Evolutionary conservation across 2,329 filamentous ascomycete species (phyloP).

Genomic region (Stagonosporopsis chrysanthemi): DNA sequence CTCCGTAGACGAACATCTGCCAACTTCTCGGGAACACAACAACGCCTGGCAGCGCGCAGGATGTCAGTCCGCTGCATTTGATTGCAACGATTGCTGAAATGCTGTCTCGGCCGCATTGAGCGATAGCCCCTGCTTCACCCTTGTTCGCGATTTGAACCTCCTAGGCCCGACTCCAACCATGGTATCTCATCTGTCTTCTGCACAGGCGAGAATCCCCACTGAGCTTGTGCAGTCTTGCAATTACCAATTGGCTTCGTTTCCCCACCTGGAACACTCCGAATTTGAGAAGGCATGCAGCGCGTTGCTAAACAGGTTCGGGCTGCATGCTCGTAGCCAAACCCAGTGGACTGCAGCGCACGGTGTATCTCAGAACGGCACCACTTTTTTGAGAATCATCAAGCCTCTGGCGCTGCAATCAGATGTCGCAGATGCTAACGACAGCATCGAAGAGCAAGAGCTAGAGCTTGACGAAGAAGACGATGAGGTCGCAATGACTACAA

Average conservation of each 20-base stretch:
- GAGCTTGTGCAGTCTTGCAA: conserved; percentile 1
- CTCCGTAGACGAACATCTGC: conserved; percentile 2
- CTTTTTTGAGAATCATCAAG: conserved; percentile 35
- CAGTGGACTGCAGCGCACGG: conserved; percentile 37
- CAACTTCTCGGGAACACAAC: conserved; percentile 4
- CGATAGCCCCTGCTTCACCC: neutral
- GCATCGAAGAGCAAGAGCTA: neutral
- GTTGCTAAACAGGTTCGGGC: conserved; percentile 27
- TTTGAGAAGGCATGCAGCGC: conserved; percentile 39
- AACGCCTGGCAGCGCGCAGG: conserved; percentile 6
- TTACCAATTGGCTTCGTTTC: conserved; percentile 32
- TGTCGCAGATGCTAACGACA: neutral
- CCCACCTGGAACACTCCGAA: conserved; percentile 36
- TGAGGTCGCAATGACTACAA: conserved; percentile 2
- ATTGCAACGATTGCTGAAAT: conserved; percentile 1
- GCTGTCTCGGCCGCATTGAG: conserved; percentile 1
- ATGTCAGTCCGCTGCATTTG: neutral
- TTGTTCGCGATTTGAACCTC: neutral
- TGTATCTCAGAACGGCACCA: conserved; percentile 18
- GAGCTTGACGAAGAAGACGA: conserved; percentile 33
- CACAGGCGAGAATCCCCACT: neutral
- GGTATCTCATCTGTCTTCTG: conserved; percentile 5
- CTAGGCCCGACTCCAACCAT: conserved; percentile 3
- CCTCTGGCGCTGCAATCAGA: conserved; percentile 8
- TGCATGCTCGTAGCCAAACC: conserved; percentile 22